Percentiles rank a stretch among this genome's conserved stretches.
phyloP scores from a whole-genome alignment of 768 basidiomycete species.

The Pulveroboletus sp. region DNA sequence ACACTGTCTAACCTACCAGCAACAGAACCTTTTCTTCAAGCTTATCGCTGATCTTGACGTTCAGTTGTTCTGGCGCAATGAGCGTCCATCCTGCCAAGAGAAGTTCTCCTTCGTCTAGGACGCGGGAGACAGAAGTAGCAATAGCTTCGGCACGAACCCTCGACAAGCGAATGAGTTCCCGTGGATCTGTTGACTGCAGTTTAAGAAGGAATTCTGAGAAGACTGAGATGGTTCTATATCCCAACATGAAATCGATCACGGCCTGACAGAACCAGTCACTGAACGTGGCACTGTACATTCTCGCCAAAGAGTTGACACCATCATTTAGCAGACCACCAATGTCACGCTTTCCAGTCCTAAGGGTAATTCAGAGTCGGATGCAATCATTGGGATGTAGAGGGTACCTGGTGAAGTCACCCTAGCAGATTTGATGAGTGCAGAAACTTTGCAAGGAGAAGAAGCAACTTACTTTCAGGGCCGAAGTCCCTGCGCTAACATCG shows the following conservation, averaged over 20 bases:
- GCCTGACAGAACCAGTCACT: conserved; percentile 98
- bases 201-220: conserved; percentile 93
- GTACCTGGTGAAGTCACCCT: conserved; percentile 88
- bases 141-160: conserved; percentile 91
- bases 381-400: background rate
- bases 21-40: conserved; percentile 95
- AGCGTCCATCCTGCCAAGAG: conserved; percentile 88
- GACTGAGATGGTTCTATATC: conserved; percentile 78
- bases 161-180: conserved; percentile 81
- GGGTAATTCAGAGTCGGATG: conserved; percentile 4
- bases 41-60: conserved; percentile 64
- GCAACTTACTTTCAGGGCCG: conserved; percentile 78
- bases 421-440: conserved; percentile 4
- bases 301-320: conserved; percentile 89
- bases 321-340: conserved; percentile 89
- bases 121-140: conserved; percentile 76
- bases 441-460: background rate
- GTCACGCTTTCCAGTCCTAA: conserved; percentile 93
- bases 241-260: conserved; percentile 88
- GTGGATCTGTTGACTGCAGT: conserved; percentile 86
- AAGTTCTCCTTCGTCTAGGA: conserved; percentile 71
- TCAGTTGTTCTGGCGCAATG: conserved; percentile 76
- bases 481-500: conserved; percentile 79
- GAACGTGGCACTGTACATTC: conserved; percentile 85
- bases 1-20: conserved; percentile 51